Evolutionary conservation across 2,329 filamentous ascomycete species (phyloP).

Genomic region (Cucurbitaria berberidis): DNA sequence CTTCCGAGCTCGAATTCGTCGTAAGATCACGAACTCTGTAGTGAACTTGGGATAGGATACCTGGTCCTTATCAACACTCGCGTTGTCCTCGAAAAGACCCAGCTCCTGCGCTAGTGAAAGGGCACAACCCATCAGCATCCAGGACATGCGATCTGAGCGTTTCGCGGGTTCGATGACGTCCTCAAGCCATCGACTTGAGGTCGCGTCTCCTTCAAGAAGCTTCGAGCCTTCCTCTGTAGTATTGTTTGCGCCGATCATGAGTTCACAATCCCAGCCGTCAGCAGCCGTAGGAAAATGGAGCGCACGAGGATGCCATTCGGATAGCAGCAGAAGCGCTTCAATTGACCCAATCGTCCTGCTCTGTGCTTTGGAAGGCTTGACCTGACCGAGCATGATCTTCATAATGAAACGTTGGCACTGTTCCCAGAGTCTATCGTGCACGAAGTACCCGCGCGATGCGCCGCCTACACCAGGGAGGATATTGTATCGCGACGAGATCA

Average conservation of each 20-base stretch:
- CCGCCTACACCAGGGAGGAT: slow-evolving; percentile 47
- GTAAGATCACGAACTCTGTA: slow-evolving; percentile 37
- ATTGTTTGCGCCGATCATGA: slow-evolving; percentile 53
- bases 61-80: slow-evolving; percentile 45
- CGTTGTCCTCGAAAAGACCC: slow-evolving; percentile 56
- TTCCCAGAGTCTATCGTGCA: slow-evolving; percentile 62
- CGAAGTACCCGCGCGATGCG: slow-evolving; percentile 58
- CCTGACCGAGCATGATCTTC: slow-evolving; percentile 61
- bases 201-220: slow-evolving; percentile 44
- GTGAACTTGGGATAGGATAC: slow-evolving; percentile 42
- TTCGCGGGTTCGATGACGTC: slow-evolving; percentile 62
- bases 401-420: slow-evolving; percentile 61
- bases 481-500: slow-evolving; percentile 61
- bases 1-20: slow-evolving; percentile 44
- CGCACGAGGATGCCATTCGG: slow-evolving; percentile 63
- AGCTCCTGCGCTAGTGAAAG: slow-evolving; percentile 61
- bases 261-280: slow-evolving; percentile 63
- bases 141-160: slow-evolving; percentile 64
- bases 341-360: slow-evolving; percentile 60
- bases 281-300: slow-evolving; percentile 61
- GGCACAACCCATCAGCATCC: slow-evolving; percentile 64
- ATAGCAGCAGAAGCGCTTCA: slow-evolving; percentile 60
- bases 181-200: slow-evolving; percentile 56
- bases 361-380: slow-evolving; percentile 59
- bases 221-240: slow-evolving; percentile 45